These are phyloP conservation scores for Eudorina sp. DNA, from an alignment of 139 green algal genomes.

Conservation along the genomic window DNA sequence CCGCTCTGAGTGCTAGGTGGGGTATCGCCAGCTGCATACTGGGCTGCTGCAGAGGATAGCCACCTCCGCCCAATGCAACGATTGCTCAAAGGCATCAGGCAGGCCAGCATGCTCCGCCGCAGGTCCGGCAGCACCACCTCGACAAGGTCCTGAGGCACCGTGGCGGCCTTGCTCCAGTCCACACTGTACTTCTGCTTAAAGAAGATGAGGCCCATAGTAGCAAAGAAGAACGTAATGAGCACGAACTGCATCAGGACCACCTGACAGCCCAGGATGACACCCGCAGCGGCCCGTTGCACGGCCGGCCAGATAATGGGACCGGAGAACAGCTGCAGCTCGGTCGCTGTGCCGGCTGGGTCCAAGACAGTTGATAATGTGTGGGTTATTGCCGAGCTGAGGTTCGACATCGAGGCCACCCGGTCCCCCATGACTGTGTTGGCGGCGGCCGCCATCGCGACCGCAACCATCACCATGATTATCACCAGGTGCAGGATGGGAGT, in stretches of 20 bases:
- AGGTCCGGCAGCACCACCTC: slow-evolving; percentile 10
- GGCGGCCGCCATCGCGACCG: slow-evolving; percentile 43
- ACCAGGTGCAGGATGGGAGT: slow-evolving; percentile 49
- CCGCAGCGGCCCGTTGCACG: not conserved
- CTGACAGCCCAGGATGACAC: slow-evolving; percentile 5
- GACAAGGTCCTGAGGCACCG: slow-evolving; percentile 36
- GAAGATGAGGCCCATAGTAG: slow-evolving; percentile 34
- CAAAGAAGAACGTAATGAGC: slow-evolving; percentile 58
- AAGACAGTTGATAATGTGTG: slow-evolving; percentile 34
- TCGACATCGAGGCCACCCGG: not conserved
- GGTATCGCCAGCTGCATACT: no score
- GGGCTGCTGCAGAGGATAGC: not conserved
- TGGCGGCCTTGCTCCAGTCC: not conserved
- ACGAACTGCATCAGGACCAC: slow-evolving; percentile 51
- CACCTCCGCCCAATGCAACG: no score
- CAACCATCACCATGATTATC: slow-evolving; percentile 26
- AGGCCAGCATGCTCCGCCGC: not conserved
- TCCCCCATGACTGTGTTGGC: slow-evolving; percentile 6
- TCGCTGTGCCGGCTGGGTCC: slow-evolving; percentile 19
- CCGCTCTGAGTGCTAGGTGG: no score
- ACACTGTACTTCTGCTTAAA: slow-evolving; percentile 34
- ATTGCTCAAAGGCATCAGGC: no score
- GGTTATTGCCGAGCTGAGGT: slow-evolving; percentile 8
- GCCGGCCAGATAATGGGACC: not conserved
- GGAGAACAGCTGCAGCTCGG: not conserved